Evolutionary conservation across 2,329 filamentous ascomycete genomes (phyloP), one percentile per base, ranked within the genome.

Genomic region (Decorospora gaudefroyi): DNA sequence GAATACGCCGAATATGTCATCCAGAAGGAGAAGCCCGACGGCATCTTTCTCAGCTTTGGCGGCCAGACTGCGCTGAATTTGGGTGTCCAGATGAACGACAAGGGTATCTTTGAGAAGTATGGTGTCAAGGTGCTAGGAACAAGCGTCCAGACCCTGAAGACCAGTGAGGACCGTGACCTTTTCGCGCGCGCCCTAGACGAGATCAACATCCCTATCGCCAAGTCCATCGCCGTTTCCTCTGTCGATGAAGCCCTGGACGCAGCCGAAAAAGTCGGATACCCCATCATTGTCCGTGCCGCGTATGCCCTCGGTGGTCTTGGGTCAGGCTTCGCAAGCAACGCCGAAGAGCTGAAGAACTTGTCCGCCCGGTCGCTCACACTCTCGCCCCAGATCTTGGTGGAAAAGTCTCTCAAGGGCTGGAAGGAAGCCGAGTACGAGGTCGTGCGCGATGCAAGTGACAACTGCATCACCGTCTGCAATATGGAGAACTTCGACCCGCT

Each of bases 401-500:
- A 99, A 79, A 97, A 97, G 76, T 96, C 90, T 38, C 84, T 99
- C 61, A 97, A 96, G 80, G 93, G 93, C 72, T 99, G 93, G 93
- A 99, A 99, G 76, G 93, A 99, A 74, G 87, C 96, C 36, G 93
- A 99, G 74, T 99, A 97, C 68, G 93, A 97, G 74, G 93, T 97
- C 45, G 93, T 97, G 52, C 88, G 93, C 62, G 93, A 99, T 72
- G 92, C 90, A 40, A 86, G 88, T 72, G 95, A 97, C 81, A 99
- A 99, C 82, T 97, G 93, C 72, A 97, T 97, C 66, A 97, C 92
- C 3, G 92, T 97, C 61, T 97, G 92, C 80, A 97, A 95, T 77
- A 95, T 95, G 89, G 90, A 95, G 74, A 97, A 97, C 80, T 97
- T 97, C 64, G 93, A 97, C 68, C 93, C 93, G 55, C 83, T 99